Evolutionary conservation across 352 stramenopile genomes (phyloP).

Genomic region (Phytopythium kandeliae): DNA sequence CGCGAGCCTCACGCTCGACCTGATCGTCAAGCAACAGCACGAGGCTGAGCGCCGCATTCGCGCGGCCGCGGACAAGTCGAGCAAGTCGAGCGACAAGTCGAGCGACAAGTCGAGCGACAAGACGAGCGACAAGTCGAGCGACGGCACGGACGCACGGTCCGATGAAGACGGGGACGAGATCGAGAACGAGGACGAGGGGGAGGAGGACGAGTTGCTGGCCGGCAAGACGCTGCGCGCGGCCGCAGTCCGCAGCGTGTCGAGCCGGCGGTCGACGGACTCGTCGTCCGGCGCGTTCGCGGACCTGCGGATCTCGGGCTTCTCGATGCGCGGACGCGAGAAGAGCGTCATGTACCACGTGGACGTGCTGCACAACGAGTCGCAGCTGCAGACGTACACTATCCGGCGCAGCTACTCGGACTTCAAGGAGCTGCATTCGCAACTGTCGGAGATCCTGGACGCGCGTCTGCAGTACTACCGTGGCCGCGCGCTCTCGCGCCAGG

Average conservation of each 20-base stretch:
- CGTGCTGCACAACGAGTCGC: constrained; percentile 60
- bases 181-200: background rate
- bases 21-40: constrained; percentile 20
- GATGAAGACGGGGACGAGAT: background rate
- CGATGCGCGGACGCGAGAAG: constrained; percentile 62
- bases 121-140: constrained; percentile 14
- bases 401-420: constrained; percentile 82
- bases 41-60: constrained; percentile 18
- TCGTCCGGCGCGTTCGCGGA: constrained; percentile 32
- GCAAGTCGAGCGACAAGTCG: no score
- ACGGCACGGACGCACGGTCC: no score
- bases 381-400: constrained; percentile 83
- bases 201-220: background rate
- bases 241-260: constrained; percentile 19
- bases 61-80: background rate
- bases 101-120: no score
- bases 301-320: constrained; percentile 68
- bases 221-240: constrained; percentile 6
- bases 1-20: constrained; percentile 15
- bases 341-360: constrained; percentile 88
- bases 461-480: constrained; percentile 51
- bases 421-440: constrained; percentile 61
- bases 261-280: constrained; percentile 35
- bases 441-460: constrained; percentile 63
- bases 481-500: constrained; percentile 15